Evolutionary conservation across 257 asterid species (phyloP).

Genomic region (Solanum commersonii): DNA sequence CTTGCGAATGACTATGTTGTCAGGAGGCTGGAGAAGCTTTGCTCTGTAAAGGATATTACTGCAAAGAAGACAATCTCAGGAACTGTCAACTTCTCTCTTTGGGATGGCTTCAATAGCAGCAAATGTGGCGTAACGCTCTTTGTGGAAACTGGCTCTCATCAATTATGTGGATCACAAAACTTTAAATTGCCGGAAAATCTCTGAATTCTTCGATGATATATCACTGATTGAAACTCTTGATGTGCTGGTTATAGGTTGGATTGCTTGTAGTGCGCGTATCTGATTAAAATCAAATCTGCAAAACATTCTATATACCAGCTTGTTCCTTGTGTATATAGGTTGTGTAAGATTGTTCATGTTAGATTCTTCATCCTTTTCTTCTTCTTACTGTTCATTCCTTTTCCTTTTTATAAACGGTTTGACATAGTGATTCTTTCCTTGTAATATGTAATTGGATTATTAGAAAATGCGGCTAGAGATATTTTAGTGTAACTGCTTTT

Average conservation of each 20-base stretch:
- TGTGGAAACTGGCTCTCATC: constrained; percentile 41
- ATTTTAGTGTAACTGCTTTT: not conserved
- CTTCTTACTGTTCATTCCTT: not conserved
- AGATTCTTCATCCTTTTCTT: not conserved
- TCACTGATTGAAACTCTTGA: not conserved
- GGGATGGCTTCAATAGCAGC: constrained; percentile 61
- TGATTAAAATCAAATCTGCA: not conserved
- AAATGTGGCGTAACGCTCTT: constrained; percentile 64
- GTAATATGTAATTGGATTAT: not conserved
- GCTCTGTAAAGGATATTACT: constrained; percentile 49
- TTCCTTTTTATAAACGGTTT: not conserved
- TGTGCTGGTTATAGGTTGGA: not conserved
- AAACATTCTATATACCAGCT: not conserved
- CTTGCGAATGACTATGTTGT: constrained; percentile 74
- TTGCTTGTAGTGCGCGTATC: not conserved
- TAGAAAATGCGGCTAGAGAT: not conserved
- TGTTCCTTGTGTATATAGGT: not conserved
- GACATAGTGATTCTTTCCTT: not conserved
- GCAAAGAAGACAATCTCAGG: constrained; percentile 47
- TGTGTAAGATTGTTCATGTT: not conserved
- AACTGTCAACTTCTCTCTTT: constrained; percentile 42
- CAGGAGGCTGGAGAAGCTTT: constrained; percentile 60
- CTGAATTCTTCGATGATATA: not conserved
- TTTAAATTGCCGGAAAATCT: constrained; percentile 50
- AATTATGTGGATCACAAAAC: constrained; percentile 65